These are phyloP conservation scores for Microcyclosporella mali DNA, from an alignment of 2,329 filamentous ascomycete genomes.

Conservation along the genomic window DNA sequence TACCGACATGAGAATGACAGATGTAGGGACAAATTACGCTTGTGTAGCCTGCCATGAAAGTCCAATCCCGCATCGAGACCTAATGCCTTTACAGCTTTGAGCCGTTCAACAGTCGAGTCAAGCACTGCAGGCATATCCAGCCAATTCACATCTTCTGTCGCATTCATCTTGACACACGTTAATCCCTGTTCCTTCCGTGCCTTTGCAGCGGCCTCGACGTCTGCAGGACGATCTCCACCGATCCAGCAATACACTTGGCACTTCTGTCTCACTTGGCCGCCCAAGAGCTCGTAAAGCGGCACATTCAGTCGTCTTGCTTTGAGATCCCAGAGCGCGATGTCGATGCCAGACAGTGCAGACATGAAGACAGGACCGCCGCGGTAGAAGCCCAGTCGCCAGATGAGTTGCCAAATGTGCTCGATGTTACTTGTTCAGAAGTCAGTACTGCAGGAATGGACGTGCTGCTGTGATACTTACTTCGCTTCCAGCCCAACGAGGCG, in stretches of 20 bases:
- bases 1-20: too few species aligned
- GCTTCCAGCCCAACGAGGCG: constrained; percentile 63
- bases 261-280: constrained; percentile 65
- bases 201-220: constrained; percentile 51
- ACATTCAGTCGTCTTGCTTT: constrained; percentile 60
- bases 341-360: constrained; percentile 69
- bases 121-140: constrained; percentile 64
- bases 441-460: too few species aligned
- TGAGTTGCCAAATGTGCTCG: constrained; percentile 72
- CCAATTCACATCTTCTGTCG: constrained; percentile 69
- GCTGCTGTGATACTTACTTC: constrained; percentile 41
- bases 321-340: constrained; percentile 75
- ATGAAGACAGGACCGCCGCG: constrained; percentile 74
- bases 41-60: constrained; percentile 71
- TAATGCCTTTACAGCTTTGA: constrained; percentile 61
- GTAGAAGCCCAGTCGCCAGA: constrained; percentile 66
- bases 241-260: constrained; percentile 74
- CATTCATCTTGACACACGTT: constrained; percentile 71
- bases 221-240: constrained; percentile 63
- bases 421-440: constrained; percentile 59
- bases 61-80: constrained; percentile 70
- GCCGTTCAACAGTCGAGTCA: constrained; percentile 57
- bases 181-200: constrained; percentile 51
- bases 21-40: constrained; percentile 33
- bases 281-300: constrained; percentile 66